Conservation (phyloP, 1,284 basidiomycete genomes). For the Melanopsichium pennsylvanicum region DNA sequence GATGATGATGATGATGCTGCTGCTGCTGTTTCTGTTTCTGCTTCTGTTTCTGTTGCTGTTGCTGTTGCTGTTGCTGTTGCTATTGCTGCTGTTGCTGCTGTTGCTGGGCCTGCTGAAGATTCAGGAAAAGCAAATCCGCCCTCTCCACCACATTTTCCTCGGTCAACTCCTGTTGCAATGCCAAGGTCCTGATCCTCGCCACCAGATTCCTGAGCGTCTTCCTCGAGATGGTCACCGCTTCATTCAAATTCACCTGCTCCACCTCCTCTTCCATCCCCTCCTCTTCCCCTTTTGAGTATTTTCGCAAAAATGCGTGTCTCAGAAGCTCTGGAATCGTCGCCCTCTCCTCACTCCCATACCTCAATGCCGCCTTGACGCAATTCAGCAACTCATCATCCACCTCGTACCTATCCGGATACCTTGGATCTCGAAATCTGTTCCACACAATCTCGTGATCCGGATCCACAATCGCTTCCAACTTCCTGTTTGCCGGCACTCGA, state of each 20-base stretch:
- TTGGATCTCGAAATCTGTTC: conserved; percentile 74
- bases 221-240: conserved; percentile 47
- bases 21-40: conserved; percentile 27
- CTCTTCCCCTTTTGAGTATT: conserved; percentile 13
- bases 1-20: conserved; percentile 11
- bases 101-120: conserved; percentile 35
- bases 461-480: conserved; percentile 87
- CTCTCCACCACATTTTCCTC: conserved; percentile 53
- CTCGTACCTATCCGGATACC: conserved; percentile 65
- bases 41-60: conserved; percentile 13
- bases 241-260: conserved; percentile 19
- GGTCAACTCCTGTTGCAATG: conserved; percentile 52
- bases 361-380: conserved; percentile 78
- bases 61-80: conserved; percentile 5
- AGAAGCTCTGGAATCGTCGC: conserved; percentile 78
- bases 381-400: conserved; percentile 77
- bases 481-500: conserved; percentile 84
- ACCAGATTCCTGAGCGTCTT: conserved; percentile 49
- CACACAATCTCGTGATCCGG: conserved; percentile 76
- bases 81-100: conserved; percentile 17
- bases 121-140: conserved; percentile 48
- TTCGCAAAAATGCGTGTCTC: conserved; percentile 66
- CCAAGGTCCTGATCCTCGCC: conserved; percentile 41
- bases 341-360: conserved; percentile 77
- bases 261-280: conserved; percentile 12